These are phyloP conservation scores for Rutstroemia sp. DNA, from an alignment of 2,329 filamentous ascomycete genomes.

Conservation along the genomic window DNA sequence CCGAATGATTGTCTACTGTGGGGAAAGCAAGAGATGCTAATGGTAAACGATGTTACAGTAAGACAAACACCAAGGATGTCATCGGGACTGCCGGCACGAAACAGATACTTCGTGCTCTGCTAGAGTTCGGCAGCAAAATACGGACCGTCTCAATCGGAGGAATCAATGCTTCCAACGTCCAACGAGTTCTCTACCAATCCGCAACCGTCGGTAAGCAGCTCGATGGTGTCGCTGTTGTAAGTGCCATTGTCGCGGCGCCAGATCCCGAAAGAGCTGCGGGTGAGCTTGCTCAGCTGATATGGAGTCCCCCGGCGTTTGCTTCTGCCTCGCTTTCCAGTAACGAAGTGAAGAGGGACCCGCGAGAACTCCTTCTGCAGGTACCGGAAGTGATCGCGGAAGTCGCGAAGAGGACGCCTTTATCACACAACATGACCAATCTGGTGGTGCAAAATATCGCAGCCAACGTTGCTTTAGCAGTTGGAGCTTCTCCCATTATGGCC, in stretches of 20 bases:
- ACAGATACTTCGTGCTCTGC: conserved; percentile 55
- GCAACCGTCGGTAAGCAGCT: conserved; percentile 47
- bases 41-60: conserved; percentile 39
- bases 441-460: conserved; percentile 95
- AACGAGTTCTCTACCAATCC: conserved; percentile 67
- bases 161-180: conserved; percentile 69
- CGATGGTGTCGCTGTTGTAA: conserved; percentile 81
- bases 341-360: conserved; percentile 17
- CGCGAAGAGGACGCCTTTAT: conserved; percentile 59
- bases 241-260: conserved; percentile 70
- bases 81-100: conserved; percentile 67
- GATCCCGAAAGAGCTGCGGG: conserved; percentile 58
- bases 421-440: conserved; percentile 96
- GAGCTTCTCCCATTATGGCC: conserved; percentile 90
- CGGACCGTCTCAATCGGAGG: conserved; percentile 83
- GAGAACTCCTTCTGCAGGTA: conserved; percentile 19
- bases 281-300: conserved; percentile 50
- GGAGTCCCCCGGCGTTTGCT: conserved; percentile 24
- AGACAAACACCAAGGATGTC: conserved; percentile 78
- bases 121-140: conserved; percentile 32
- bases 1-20: too few species aligned
- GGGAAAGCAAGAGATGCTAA: too few species aligned
- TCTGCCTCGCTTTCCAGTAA: conserved; percentile 9
- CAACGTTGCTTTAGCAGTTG: conserved; percentile 78
- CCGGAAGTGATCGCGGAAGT: conserved; percentile 50